Percentiles rank a stretch among this genome's conserved stretches.
Evolutionary conservation across 1,139 yeast genomes (phyloP).

Genomic region (Hyphopichia fennica): DNA sequence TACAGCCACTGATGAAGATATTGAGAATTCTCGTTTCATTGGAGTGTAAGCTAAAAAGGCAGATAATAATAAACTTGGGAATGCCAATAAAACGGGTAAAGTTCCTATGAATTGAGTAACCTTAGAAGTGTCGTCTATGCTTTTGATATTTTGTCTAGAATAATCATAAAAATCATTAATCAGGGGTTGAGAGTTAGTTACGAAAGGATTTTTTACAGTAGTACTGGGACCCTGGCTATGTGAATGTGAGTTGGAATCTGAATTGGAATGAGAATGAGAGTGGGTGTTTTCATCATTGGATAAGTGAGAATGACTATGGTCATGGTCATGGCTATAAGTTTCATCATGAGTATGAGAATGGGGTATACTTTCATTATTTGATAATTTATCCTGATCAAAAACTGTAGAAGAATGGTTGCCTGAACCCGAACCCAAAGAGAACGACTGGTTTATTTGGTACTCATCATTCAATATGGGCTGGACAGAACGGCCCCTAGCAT

Average conservation of each 20-base stretch:
- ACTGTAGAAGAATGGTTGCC: no score
- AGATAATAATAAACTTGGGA: constrained; percentile 26
- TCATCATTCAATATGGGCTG: constrained; percentile 2
- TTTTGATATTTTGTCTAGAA: background rate
- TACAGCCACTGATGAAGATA: background rate
- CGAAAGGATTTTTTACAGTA: constrained; percentile 3
- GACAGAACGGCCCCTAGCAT: constrained; percentile 1
- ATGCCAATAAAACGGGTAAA: constrained; percentile 28
- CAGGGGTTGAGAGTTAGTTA: background rate
- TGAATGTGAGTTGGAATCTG: background rate
- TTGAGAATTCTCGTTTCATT: background rate
- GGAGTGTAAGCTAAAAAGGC: constrained; percentile 14
- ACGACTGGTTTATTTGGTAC: constrained; percentile 1
- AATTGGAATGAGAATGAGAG: constrained; percentile 2
- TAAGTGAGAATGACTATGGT: background rate
- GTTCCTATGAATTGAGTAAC: constrained; percentile 18
- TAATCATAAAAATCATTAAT: background rate
- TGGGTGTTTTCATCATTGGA: background rate
- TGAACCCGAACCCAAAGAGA: constrained; percentile 3
- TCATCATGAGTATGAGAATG: background rate
- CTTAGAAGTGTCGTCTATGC: background rate
- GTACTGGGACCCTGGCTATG: background rate
- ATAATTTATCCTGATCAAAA: background rate
- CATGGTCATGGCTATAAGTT: background rate
- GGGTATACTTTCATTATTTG: background rate